Evolutionary conservation across 2,329 filamentous ascomycete genomes (phyloP), one percentile per base, ranked within the genome.

Genomic region (Triangularia setosa): DNA sequence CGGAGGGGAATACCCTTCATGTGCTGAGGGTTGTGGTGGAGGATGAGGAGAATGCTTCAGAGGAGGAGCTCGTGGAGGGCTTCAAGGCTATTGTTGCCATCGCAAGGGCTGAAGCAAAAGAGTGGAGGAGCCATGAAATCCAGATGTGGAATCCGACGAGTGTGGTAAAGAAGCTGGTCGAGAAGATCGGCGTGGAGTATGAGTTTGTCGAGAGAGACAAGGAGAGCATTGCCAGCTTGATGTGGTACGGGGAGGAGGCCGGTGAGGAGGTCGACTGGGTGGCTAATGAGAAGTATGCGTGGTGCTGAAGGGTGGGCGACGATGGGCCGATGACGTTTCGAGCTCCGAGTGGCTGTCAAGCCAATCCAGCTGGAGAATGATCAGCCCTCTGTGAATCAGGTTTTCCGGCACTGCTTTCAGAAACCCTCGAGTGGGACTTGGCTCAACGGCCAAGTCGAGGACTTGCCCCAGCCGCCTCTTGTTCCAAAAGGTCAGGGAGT

Each of bases 81-180:
- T 79, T 96, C 65, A 80, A 82, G 40, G 84, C 84, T 2, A 82
- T 97, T 25, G 74, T 96, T 54, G 76, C 79, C 52, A 79, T 87
- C 54, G 93, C 92, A 4, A 87, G 89, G 71, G 77, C 77, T 8
- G 87, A 96, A 76, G 93, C 93, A 1, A 77, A 80, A 2, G 80
- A 85, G 63, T 96, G 91, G 90, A 79, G 84, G 54, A 86, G 92
- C 78, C 80, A 82, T 48, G 82, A 86, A 55, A 85, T 97, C 3
- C 84, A 93, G 74, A 80, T 94, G 60, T 98, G 94, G 94, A 96
- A 95, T 73, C 93, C 93, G 0, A 84, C 83, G 3, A 79, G 84
- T 6, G 71, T 82, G 67, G 74, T 87, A 25, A 74, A 74, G 73
- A 67, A 74, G 16, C 70, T 89, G 48, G 76, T 88, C 1, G 75